Evolutionary conservation across 257 asterid genomes (phyloP).

Genomic region (Paraleonurus japonicus): DNA sequence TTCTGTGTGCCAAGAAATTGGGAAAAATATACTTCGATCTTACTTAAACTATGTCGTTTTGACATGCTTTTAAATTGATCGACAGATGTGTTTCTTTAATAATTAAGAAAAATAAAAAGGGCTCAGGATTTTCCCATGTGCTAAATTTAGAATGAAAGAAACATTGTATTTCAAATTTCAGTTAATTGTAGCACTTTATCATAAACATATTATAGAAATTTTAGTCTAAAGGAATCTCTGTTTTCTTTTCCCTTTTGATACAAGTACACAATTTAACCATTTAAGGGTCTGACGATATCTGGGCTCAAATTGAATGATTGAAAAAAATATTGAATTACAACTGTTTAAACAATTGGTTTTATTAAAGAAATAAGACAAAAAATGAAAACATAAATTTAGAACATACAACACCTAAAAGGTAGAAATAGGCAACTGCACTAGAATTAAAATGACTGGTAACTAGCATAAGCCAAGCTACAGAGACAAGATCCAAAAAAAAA

Average conservation of each 20-base stretch:
- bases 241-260: no score
- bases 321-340: not conserved
- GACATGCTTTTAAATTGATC: not conserved
- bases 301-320: not conserved
- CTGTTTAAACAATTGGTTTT: not conserved
- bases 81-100: not conserved
- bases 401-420: not conserved
- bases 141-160: no score
- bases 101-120: not conserved
- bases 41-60: not conserved
- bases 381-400: not conserved
- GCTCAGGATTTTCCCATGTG: not conserved
- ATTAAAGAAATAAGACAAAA: not conserved
- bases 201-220: no score
- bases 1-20: conserved; percentile 38
- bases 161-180: not conserved
- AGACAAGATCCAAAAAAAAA: not conserved
- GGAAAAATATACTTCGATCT: conserved; percentile 4
- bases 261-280: not conserved
- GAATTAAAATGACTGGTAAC: not conserved
- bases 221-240: no score
- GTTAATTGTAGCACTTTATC: not conserved
- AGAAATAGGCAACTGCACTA: conserved; percentile 2
- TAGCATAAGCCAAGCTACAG: not conserved
- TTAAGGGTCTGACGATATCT: not conserved